Conservation (phyloP, 345 rosid genomes). For the Bretschneidera sinensis region DNA sequence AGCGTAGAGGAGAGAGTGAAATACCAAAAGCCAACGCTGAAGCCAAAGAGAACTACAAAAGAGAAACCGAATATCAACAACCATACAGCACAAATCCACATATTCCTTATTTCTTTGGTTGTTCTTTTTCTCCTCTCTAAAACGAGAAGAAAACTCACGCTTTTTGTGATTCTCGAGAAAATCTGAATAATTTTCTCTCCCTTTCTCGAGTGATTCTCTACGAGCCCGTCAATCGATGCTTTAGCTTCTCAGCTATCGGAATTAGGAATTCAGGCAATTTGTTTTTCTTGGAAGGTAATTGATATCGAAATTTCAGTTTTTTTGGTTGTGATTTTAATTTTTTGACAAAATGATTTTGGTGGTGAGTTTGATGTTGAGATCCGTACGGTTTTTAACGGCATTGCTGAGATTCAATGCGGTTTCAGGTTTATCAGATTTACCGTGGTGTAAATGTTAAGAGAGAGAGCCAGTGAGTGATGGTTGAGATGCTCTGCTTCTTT, state of each 20-base stretch:
- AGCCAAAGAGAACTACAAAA: background rate
- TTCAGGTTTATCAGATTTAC: conserved; percentile 19
- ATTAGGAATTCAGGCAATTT: too few relatives aligned
- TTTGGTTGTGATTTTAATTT: background rate
- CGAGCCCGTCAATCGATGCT: background rate
- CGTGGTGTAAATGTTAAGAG: conserved; percentile 20
- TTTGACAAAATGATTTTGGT: background rate
- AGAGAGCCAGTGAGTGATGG: background rate
- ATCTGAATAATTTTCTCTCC: background rate
- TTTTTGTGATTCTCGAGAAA: background rate
- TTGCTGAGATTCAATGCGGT: conserved; percentile 26
- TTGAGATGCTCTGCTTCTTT: conserved; percentile 4
- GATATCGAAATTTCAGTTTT: background rate
- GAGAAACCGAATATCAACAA: too few relatives aligned
- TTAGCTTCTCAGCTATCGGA: background rate
- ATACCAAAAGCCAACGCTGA: background rate
- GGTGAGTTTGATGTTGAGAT: conserved; percentile 25
- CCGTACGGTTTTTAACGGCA: conserved; percentile 38
- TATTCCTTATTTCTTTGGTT: background rate
- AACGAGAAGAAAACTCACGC: background rate
- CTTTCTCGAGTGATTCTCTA: conserved; percentile 13
- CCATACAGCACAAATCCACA: background rate
- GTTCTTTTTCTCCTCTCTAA: background rate
- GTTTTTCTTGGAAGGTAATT: conserved; percentile 4
- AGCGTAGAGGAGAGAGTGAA: background rate